Evolutionary conservation across 352 stramenopile species (phyloP).

Genomic region (Phytophthora niederhauseri): DNA sequence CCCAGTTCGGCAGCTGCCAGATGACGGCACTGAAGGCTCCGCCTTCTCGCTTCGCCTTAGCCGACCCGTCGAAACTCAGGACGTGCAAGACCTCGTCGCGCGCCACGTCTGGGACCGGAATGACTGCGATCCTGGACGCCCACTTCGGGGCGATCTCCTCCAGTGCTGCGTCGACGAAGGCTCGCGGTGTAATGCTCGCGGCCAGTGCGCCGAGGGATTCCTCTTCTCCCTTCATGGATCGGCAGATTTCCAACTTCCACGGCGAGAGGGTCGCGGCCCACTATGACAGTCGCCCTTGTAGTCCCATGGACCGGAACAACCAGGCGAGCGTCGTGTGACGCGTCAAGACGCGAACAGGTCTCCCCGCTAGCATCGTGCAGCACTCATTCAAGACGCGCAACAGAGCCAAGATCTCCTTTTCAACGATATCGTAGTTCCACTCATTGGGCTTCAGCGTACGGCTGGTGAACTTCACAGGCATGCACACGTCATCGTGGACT

Average conservation of each 20-base stretch:
- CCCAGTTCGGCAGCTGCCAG: slow-evolving; percentile 21
- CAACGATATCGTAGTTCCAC: no score
- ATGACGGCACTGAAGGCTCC: slow-evolving; percentile 4
- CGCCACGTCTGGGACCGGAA: background rate
- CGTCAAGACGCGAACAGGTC: slow-evolving; percentile 1
- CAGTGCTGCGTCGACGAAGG: background rate
- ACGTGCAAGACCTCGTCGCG: background rate
- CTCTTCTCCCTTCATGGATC: slow-evolving; percentile 4
- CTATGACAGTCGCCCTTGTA: background rate
- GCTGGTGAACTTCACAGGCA: background rate
- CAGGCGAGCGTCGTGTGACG: slow-evolving; percentile 5
- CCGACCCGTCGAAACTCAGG: slow-evolving; percentile 16
- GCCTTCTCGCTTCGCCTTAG: background rate
- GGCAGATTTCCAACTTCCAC: slow-evolving; percentile 9
- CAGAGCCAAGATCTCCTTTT: no score
- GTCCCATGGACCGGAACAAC: background rate
- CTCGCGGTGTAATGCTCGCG: slow-evolving; percentile 7
- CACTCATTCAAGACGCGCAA: no score
- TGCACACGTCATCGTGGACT: slow-evolving; percentile 19
- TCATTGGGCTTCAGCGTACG: no score
- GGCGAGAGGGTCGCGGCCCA: no score
- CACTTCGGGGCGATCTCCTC: background rate
- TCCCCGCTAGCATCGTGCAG: slow-evolving; percentile 6
- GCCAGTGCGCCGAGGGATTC: background rate
- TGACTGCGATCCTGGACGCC: background rate